Evolutionary conservation across 202 grass and related monocot species (phyloP), one percentile per base, ranked within the genome.

Genomic region (Eragrostis tef): DNA sequence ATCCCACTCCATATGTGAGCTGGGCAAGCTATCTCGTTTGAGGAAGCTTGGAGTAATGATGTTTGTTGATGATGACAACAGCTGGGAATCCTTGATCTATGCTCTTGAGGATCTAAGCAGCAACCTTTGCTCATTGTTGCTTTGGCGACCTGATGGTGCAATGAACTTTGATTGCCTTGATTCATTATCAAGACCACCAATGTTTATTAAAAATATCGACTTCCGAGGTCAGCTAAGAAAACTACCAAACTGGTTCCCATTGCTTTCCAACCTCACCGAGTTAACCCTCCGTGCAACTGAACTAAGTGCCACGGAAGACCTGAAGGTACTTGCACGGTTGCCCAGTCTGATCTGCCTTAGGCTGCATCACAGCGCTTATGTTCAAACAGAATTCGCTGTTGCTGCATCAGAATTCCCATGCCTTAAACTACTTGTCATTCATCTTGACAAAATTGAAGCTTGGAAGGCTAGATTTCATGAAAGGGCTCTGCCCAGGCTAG

Each of bases 31-130:
- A 27, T 75, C 78, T 17, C 74, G 22, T 27, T 86, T 91, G 78
- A 86, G 47, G 49, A 91, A 88, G 70, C 73, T 91, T 45, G 85
- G 80, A 2, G 70, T 85, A 58, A 76, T 85, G 87, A 88, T 88
- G 77, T 85, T 88, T 76, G 56, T 85, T 64, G 77, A 88, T 13
- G 87, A 88, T 56, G 71, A 88, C 54, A 81, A 12, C 7, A 71
- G 31, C 6, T 85, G 87, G 81, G 10, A 11, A 62, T 85, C 81
- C 56, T 85, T 88, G 54, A 47, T 80, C 6, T 27, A 34, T 80
- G 70, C 36, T 22, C 46, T 85, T 80, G 70, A 6, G 57, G 63
- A 81, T 14, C 47, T 85, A 34, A 71, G 76, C 3, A 9, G 36
- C 25, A 57, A 3, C 36, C 39, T 88, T 17, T 26, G 42, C 53